Base-by-base conservation (phyloP, 176 grass and related monocot genomes). In the Puccinellia tenuiflora region DNA sequence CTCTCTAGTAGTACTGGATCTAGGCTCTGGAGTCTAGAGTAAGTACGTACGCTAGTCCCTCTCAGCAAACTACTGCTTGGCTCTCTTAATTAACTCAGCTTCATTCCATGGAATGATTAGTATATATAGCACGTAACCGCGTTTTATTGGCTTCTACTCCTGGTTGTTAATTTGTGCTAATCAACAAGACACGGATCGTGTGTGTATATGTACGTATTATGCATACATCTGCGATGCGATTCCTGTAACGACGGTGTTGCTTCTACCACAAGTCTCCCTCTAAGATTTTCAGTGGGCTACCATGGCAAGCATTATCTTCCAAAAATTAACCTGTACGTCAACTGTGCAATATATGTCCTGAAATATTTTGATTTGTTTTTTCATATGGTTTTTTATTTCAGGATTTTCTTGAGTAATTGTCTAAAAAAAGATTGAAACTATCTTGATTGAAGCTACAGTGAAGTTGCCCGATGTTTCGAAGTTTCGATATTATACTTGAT, bases 71-170 rank as follows among this genome's bases (percentile, higher is more conserved):
- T 52, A 87, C 15, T 73, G 22, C 37, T 1, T 48, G 43, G 0
- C 3, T 57, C 43, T 7, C 22, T 53, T 70, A 20, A 15, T 47
- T 67, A 47, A 76, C 38, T 46, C 18, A 22, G 29, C 73, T 24
- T 5, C 11, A 38, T 53, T 52, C 45, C 69, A 75, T 50, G 62
- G 55, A 62, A 81, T 83, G 66, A 6, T 75, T 63, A 51, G 42
- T 86, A 46, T n/a, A n/a, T n/a, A n/a, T n/a, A 12, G 78, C 76
- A 77, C 86, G 64, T 72, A 86, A 75, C 83, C 72, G 6, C 25
- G 38, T 55, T 50, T 48, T 22, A 76, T 68, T 85, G 68, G 74
- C 62, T 52, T 6, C 4, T 21, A 83, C 13, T 45, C 48, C 31
- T 53, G 35, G 21, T 35, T 20, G 17, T 33, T 64, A 21, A 6